Evolutionary conservation across 169 alveolate genomes (phyloP).

Genomic region (Ichthyophthirius multifiliis): DNA sequence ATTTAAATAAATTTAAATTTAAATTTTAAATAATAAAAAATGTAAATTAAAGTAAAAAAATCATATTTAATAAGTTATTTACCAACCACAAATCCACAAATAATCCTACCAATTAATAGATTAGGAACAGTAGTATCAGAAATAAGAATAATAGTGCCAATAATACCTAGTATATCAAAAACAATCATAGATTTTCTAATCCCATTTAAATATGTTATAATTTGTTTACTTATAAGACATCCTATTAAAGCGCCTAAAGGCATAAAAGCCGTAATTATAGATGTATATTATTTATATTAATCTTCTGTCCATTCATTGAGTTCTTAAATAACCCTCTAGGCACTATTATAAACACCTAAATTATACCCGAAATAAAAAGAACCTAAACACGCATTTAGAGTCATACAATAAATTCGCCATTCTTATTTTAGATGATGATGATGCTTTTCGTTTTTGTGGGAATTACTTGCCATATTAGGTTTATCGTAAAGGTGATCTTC

Average conservation of each 20-base stretch:
- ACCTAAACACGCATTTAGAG: neutral
- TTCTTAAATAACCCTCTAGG: neutral
- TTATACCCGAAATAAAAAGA: neutral
- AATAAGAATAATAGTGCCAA: slow-evolving; percentile 8
- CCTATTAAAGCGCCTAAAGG: slow-evolving; percentile 16
- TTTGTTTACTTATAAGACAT: neutral
- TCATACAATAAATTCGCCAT: slow-evolving; percentile 8
- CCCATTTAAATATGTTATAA: neutral
- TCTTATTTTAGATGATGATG: neutral
- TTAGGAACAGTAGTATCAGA: neutral
- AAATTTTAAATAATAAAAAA: neutral
- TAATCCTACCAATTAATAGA: neutral
- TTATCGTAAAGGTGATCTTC: no score
- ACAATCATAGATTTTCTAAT: slow-evolving; percentile 1
- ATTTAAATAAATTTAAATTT: neutral
- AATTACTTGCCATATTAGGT: no score
- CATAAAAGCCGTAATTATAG: slow-evolving; percentile 2
- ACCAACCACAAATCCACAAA: slow-evolving; percentile 2
- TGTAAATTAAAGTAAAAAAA: neutral
- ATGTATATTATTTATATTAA: neutral
- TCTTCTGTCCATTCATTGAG: neutral
- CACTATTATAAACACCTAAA: neutral
- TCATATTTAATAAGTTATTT: no score
- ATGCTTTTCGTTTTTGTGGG: no score
- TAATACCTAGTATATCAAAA: neutral